Conservation (phyloP, 176 grass and related monocot species). For the Phragmites australis region DNA sequence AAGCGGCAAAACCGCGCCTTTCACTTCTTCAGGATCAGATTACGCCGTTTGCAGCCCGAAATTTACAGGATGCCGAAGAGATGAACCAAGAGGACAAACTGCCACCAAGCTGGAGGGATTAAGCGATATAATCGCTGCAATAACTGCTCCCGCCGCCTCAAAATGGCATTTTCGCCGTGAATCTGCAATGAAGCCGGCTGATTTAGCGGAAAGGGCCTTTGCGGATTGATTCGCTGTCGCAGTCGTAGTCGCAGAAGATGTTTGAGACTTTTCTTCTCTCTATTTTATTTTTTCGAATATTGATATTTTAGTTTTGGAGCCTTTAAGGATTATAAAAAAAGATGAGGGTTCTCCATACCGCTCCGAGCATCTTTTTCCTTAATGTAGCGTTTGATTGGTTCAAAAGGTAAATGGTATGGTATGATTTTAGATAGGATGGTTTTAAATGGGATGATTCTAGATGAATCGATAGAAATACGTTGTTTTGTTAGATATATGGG, state of each 20-base stretch:
- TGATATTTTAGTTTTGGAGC: not conserved
- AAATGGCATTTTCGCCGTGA: constrained; percentile 13
- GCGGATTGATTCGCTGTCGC: not conserved
- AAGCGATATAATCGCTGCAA: not conserved
- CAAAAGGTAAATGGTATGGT: no score
- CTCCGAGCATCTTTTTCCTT: not conserved
- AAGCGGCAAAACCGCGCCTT: not conserved
- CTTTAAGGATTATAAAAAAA: not conserved
- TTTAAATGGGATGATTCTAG: no score
- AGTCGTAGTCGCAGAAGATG: not conserved
- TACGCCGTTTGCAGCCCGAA: not conserved
- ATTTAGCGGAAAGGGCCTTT: constrained; percentile 1
- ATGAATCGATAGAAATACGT: no score
- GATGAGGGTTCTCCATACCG: constrained; percentile 3
- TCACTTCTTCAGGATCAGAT: not conserved
- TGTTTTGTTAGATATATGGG: no score
- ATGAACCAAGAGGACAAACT: not conserved
- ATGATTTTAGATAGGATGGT: no score
- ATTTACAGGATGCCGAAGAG: not conserved
- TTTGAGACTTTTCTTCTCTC: not conserved
- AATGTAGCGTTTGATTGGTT: not conserved
- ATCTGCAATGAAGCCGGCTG: constrained; percentile 16
- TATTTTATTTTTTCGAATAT: constrained; percentile 1
- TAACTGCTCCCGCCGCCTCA: not conserved
- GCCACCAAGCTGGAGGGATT: not conserved